phyloP scores from a whole-genome alignment of 225 moss, liverwort and hornwort genomes.

The Sphagnum contortum region DNA sequence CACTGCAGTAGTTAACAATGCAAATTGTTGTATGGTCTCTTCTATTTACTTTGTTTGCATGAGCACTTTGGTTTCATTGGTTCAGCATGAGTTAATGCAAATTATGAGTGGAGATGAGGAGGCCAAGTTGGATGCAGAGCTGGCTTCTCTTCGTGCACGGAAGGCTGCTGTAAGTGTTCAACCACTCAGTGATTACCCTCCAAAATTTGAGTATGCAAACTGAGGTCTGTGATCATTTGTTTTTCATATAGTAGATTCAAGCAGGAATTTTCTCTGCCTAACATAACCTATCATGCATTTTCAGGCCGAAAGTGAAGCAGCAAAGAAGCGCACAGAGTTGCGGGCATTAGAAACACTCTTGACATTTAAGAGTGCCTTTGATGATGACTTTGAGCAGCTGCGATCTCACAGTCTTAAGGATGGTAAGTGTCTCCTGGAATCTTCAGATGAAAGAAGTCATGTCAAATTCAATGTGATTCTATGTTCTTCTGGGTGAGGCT shows the following conservation, averaged over 20 bases:
- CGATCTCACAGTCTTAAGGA: slow-evolving; percentile 40
- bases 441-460: not conserved
- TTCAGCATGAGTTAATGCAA: slow-evolving; percentile 12
- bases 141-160: slow-evolving; percentile 34
- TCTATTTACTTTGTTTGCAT: too few relatives aligned
- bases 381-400: slow-evolving; percentile 42
- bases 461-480: not conserved
- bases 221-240: too few relatives aligned
- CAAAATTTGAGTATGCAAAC: too few relatives aligned
- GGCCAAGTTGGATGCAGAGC: slow-evolving; percentile 31
- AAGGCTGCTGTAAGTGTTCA: slow-evolving; percentile 33
- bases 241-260: too few relatives aligned
- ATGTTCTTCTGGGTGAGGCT: not conserved
- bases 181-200: not conserved
- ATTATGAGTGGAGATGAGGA: slow-evolving; percentile 20
- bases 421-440: slow-evolving; percentile 17
- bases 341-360: slow-evolving; percentile 32
- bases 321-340: slow-evolving; percentile 31
- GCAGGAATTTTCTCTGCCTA: too few relatives aligned
- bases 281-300: not conserved
- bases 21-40: too few relatives aligned
- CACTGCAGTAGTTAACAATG: too few relatives aligned
- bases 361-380: slow-evolving; percentile 33
- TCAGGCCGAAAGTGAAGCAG: slow-evolving; percentile 39
- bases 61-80: not conserved